Evolutionary conservation across 164 flowering plant species (phyloP).

Genomic region (Stephania cephalantha): DNA sequence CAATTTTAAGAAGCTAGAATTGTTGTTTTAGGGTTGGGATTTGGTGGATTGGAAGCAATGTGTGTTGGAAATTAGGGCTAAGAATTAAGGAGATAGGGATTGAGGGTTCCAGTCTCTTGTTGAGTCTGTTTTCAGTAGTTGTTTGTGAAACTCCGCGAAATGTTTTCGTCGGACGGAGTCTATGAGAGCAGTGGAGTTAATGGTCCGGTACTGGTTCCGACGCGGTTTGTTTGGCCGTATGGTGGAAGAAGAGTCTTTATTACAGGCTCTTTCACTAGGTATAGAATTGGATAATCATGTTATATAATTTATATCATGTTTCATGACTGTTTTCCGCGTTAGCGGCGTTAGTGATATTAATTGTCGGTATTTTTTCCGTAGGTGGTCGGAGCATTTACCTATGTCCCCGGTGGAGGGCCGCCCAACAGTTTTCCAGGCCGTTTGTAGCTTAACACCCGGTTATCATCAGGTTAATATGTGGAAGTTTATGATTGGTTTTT

Average conservation of each 20-base stretch:
- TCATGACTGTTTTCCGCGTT: background rate
- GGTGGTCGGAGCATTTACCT: slow-evolving; percentile 70
- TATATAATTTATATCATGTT: background rate
- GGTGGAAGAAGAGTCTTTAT: slow-evolving; percentile 53
- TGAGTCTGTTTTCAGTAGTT: background rate
- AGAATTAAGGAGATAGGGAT: background rate
- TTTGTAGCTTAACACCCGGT: slow-evolving; percentile 66
- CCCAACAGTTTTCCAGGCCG: slow-evolving; percentile 72
- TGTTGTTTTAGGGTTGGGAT: background rate
- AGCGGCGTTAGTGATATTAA: background rate
- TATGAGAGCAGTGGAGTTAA: slow-evolving; percentile 30
- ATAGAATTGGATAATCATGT: slow-evolving; percentile 9
- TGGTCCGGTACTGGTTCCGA: slow-evolving; percentile 29
- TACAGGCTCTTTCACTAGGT: slow-evolving; percentile 49
- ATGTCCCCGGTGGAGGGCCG: slow-evolving; percentile 92
- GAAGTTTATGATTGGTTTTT: background rate
- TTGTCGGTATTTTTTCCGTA: slow-evolving; percentile 12
- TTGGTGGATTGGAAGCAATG: slow-evolving; percentile 8
- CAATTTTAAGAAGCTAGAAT: slow-evolving; percentile 21
- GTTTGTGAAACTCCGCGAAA: slow-evolving; percentile 14
- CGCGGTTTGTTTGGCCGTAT: slow-evolving; percentile 54
- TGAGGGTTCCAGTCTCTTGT: background rate
- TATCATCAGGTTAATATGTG: slow-evolving; percentile 57
- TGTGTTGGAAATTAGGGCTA: background rate
- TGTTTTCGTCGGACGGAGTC: slow-evolving; percentile 34